phyloP scores from a whole-genome alignment of 2,329 filamentous ascomycete species.

The Sporothrix curviconia region DNA sequence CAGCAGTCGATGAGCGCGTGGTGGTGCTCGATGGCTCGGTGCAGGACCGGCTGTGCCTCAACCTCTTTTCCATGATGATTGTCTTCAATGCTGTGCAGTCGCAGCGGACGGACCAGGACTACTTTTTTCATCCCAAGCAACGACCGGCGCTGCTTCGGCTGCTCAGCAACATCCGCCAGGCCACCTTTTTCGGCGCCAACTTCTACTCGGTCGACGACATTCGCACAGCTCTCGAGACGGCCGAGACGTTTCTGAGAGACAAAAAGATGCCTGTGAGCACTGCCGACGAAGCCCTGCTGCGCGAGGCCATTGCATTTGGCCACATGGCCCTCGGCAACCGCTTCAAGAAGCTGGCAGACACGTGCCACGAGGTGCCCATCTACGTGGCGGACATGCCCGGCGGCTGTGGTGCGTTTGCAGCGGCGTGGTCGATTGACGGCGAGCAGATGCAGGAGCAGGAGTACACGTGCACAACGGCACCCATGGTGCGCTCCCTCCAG shows the following conservation, averaged over 20 bases:
- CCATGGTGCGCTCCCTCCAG: constrained; percentile 47
- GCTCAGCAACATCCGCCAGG: constrained; percentile 72
- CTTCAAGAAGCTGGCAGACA: constrained; percentile 61
- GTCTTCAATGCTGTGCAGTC: constrained; percentile 84
- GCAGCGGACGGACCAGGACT: constrained; percentile 74
- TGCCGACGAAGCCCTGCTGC: constrained; percentile 56
- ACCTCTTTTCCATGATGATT: constrained; percentile 78
- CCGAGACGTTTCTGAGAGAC: constrained; percentile 60
- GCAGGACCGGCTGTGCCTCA: constrained; percentile 76
- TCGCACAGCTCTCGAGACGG: constrained; percentile 55
- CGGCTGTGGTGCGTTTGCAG: constrained; percentile 38
- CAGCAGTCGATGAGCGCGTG: constrained; percentile 63
- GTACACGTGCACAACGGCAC: constrained; percentile 41
- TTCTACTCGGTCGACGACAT: constrained; percentile 65
- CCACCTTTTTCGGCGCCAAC: constrained; percentile 77
- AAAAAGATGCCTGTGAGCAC: constrained; percentile 50
- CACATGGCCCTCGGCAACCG: constrained; percentile 51
- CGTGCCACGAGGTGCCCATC: constrained; percentile 71
- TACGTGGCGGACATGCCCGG: constrained; percentile 62
- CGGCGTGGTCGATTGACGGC: constrained; percentile 59
- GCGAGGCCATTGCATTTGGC: constrained; percentile 60
- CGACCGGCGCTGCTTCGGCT: constrained; percentile 59
- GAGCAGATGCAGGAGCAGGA: constrained; percentile 29
- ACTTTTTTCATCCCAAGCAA: constrained; percentile 78
- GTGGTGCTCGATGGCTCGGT: constrained; percentile 73